Evolutionary conservation across 164 flowering plant species (phyloP), one percentile per base, ranked within the genome.

Genomic region (Chimonanthus salicifolius): DNA sequence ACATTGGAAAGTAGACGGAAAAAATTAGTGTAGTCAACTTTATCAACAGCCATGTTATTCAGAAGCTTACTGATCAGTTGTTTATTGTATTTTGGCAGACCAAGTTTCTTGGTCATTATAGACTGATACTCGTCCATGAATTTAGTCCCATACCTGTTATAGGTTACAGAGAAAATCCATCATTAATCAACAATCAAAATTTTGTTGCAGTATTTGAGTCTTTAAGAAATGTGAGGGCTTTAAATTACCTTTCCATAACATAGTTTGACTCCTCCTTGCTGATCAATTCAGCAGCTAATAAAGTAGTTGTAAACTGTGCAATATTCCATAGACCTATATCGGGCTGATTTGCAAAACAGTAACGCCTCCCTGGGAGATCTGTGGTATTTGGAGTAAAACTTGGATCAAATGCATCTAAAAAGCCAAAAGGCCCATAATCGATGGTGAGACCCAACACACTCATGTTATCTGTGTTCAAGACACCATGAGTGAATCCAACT

Each of bases 51-150:
- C 85, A 82, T 77, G 76, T 82, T 78, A 74, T 80, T 80, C 72
- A 80, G 84, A 75, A 96, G 97, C 79, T 89, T 88, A 74, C 94
- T 81, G 69, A 94, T 90, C 82, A 94, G 71, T 80, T 89, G 92
- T 75, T 96, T 94, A 82, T 89, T 96, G 88, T 96, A 96, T 82
- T 92, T 94, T 16, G 88, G 81, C 64, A 96, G 83, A 65, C 99
- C 92, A 67, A 90, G 88, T 72, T 96, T 96, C 78, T 69, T 85
- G 58, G 97, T 94, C 98, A 94, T 91, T 78, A 89, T 87, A 70
- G 91, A 94, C 82, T 96, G 97, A 84, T 96, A 96, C 43, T 94
- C 97, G 66, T 96, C 99, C 99, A 96, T 92, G 72, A 94, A 96
- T 78, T 92, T 94, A 68, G 85, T 88, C 51, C 98, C 98, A 77